phyloP scores from a whole-genome alignment of 371 early-diverging fungal genomes.

The Mortierella sp. region DNA sequence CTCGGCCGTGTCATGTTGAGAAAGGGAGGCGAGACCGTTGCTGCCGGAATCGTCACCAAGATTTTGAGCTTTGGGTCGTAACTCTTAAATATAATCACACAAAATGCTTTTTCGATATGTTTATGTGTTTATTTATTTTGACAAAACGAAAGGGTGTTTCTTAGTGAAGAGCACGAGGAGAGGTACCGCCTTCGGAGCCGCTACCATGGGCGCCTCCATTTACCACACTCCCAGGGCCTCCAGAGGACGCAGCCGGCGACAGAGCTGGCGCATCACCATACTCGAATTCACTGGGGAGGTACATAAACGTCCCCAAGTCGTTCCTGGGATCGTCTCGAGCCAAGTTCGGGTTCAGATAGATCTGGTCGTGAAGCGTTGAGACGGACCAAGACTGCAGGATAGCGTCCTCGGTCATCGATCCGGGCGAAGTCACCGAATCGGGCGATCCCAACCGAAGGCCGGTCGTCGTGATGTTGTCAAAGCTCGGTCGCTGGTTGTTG shows the following conservation, averaged over 20 bases:
- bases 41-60: conserved; percentile 89
- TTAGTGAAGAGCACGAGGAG: background rate
- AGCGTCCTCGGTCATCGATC: conserved; percentile 31
- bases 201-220: conserved; percentile 2
- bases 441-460: conserved; percentile 17
- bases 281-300: conserved; percentile 49
- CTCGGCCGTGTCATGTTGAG: conserved; percentile 92
- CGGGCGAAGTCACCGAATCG: conserved; percentile 32
- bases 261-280: conserved; percentile 41
- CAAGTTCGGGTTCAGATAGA: conserved; percentile 37
- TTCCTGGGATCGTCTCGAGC: conserved; percentile 45
- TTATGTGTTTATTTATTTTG: background rate
- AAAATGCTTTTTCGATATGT: background rate
- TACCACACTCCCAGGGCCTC: conserved; percentile 15
- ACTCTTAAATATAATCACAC: too few species aligned
- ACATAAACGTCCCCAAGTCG: conserved; percentile 35
- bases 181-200: background rate
- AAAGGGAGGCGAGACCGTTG: conserved; percentile 88
- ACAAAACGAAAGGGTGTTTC: too few species aligned
- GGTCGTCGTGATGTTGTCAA: conserved; percentile 1
- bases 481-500: conserved; percentile 4
- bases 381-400: conserved; percentile 40
- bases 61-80: conserved; percentile 64
- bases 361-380: conserved; percentile 27
- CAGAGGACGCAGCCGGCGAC: conserved; percentile 31